Base-by-base conservation (phyloP, 176 grass and related monocot species). In the Phragmites australis region DNA sequence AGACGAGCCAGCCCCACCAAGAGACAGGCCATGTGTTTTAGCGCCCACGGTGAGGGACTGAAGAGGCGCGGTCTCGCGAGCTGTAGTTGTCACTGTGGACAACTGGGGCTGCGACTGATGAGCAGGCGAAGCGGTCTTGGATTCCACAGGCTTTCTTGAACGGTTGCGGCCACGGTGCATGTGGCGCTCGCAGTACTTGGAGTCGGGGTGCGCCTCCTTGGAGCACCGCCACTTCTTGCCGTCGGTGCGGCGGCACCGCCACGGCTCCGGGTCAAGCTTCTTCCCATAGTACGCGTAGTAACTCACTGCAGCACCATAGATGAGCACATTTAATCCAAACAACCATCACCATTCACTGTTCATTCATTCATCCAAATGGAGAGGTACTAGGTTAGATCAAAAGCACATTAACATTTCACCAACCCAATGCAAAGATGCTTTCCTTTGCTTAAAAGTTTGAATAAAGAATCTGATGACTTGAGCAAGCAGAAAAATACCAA, bases 121-220 rank as follows among this genome's bases (percentile, higher is more conserved):
- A 31, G 81, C 50, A 16, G 90, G 68, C 29, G 96, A 87, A 57
- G 83, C 54, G 44, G 89, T 79, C 87, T 89, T 88, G 64, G 96
- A 95, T 99, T 99, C 96, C 96, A 99, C 96, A 99, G 96, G 93
- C 96, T 99, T 99, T 99, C 96, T 99, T 99, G 96, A 99, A 99
- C 96, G 96, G 84, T 95, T 99, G 85, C 93, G 92, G 90, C 96
- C 96, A 91, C 96, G 96, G 84, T 95, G 96, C 96, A 99, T 99
- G 93, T 99, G 96, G 82, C 96, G 96, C 92, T 95, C 93, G 76
- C 96, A 99, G 85, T 99, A 99, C 72, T 95, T 99, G 53, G 96
- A 99, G 86, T 91, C 93, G 10, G 96, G 96, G 88, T 99, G 91
- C 48, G 96, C 96, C 86, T 99, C 96, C 88, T 99, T 99, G 85